Evolutionary conservation across 1,284 basidiomycete species (phyloP).

Genomic region (Abortiporus biennis): DNA sequence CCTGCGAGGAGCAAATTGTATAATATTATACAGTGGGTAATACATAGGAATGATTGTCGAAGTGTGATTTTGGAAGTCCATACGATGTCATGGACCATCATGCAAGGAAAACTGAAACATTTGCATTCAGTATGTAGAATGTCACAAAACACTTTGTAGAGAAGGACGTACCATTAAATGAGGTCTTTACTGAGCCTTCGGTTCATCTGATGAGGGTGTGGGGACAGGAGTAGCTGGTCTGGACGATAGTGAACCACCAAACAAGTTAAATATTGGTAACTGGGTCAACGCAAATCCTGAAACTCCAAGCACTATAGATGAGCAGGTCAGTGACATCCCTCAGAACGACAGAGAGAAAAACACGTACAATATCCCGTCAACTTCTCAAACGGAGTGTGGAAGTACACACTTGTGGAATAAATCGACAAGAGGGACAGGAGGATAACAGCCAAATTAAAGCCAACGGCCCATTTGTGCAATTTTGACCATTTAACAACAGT

Average conservation of each 20-base stretch:
- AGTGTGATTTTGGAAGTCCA: too few species aligned
- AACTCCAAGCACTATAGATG: constrained; percentile 35
- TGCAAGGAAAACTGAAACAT: too few species aligned
- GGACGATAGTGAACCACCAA: too few species aligned
- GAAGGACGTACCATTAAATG: too few species aligned
- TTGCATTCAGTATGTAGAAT: too few species aligned
- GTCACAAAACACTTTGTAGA: too few species aligned
- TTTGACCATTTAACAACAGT: constrained; percentile 26
- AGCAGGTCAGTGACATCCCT: constrained; percentile 7
- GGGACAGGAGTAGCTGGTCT: neutral
- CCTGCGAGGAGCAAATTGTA: too few species aligned
- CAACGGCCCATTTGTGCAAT: constrained; percentile 41
- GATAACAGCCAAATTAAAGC: constrained; percentile 45
- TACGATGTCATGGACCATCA: too few species aligned
- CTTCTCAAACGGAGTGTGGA: constrained; percentile 88
- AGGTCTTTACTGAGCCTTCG: too few species aligned
- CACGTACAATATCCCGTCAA: constrained; percentile 76
- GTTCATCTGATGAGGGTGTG: too few species aligned
- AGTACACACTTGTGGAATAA: constrained; percentile 83
- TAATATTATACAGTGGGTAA: too few species aligned
- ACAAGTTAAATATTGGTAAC: constrained; percentile 22
- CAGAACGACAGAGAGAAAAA: constrained; percentile 1
- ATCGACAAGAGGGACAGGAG: constrained; percentile 71
- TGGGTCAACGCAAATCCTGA: constrained; percentile 32
- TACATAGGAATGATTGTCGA: too few species aligned